Percentiles rank a stretch among this genome's conserved stretches.
These are phyloP conservation scores for Fusarium mangiferae DNA, from an alignment of 2,329 filamentous ascomycete species.

Conservation along the genomic window DNA sequence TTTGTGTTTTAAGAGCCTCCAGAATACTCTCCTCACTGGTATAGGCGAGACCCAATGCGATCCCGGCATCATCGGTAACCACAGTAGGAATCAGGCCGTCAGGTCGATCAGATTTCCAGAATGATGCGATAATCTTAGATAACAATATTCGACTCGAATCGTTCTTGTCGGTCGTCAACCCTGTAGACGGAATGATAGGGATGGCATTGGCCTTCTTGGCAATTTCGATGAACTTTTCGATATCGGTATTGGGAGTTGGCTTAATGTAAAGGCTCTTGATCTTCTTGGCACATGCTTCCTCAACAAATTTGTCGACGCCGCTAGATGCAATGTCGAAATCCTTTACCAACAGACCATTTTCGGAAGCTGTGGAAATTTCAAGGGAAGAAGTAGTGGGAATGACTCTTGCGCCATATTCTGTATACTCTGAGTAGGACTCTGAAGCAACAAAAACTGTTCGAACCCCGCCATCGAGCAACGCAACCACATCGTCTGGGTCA, in stretches of 20 bases:
- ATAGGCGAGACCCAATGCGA: conserved; percentile 90
- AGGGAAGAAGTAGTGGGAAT: conserved; percentile 61
- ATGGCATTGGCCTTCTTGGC: conserved; percentile 67
- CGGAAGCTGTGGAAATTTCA: conserved; percentile 57
- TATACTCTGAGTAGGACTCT: conserved; percentile 70
- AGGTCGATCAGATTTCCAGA: conserved; percentile 81
- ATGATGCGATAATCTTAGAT: conserved; percentile 76
- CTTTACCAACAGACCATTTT: conserved; percentile 63
- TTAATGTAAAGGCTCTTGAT: conserved; percentile 62
- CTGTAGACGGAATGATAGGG: conserved; percentile 77
- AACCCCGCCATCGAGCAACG: conserved; percentile 86
- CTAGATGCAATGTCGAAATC: conserved; percentile 59
- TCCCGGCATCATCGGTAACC: conserved; percentile 87
- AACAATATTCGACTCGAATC: conserved; percentile 67
- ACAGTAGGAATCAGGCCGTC: conserved; percentile 90
- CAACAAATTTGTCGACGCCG: conserved; percentile 56
- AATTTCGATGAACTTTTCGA: conserved; percentile 59
- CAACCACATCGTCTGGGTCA: conserved; percentile 77
- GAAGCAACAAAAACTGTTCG: conserved; percentile 84
- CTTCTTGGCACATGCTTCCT: conserved; percentile 58
- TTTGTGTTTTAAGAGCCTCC: conserved; percentile 81
- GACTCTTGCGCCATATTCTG: conserved; percentile 66
- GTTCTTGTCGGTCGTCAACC: conserved; percentile 74
- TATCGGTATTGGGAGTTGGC: conserved; percentile 57
- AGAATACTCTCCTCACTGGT: conserved; percentile 90